Conservation (phyloP, 805 yeast genomes). For the Schizosaccharomyces japonicus region DNA sequence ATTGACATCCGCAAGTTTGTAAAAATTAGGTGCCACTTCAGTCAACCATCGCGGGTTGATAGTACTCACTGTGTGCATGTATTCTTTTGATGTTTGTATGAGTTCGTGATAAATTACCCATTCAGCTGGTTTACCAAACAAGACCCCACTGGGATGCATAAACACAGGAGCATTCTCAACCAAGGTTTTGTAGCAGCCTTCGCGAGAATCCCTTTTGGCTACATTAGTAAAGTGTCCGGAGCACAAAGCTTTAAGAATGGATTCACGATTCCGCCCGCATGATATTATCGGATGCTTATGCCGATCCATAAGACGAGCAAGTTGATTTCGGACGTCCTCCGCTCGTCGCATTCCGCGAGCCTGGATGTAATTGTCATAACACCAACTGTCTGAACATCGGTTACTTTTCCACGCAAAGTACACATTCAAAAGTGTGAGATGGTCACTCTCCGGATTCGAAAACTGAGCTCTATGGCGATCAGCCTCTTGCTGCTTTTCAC, state of each 20-base stretch:
- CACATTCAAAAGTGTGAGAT: slow-evolving; percentile 45
- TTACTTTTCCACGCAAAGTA: slow-evolving; percentile 54
- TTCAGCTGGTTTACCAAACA: slow-evolving; percentile 55
- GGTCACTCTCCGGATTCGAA: slow-evolving; percentile 43
- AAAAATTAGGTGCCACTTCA: slow-evolving; percentile 58
- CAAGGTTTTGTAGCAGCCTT: slow-evolving; percentile 20
- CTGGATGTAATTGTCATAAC: slow-evolving; percentile 61
- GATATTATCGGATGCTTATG: slow-evolving; percentile 15
- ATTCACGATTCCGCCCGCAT: slow-evolving; percentile 16
- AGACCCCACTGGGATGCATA: slow-evolving; percentile 67
- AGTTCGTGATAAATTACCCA: slow-evolving; percentile 59
- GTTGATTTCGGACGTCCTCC: slow-evolving; percentile 45
- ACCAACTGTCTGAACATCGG: slow-evolving; percentile 56
- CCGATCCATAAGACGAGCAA: slow-evolving; percentile 25
- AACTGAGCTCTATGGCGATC: slow-evolving; percentile 39
- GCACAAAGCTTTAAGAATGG: slow-evolving; percentile 30
- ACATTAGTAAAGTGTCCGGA: slow-evolving; percentile 50
- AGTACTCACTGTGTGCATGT: slow-evolving; percentile 39
- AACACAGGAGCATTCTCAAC: slow-evolving; percentile 25
- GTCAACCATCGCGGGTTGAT: slow-evolving; percentile 46
- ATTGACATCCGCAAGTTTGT: slow-evolving; percentile 33
- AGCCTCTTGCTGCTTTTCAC: slow-evolving; percentile 37
- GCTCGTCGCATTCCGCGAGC: slow-evolving; percentile 47
- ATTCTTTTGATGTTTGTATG: slow-evolving; percentile 66
- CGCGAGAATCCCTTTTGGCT: slow-evolving; percentile 40